These are phyloP conservation scores for Cercospora canescens DNA, from an alignment of 2,329 filamentous ascomycete genomes.

Conservation along the genomic window DNA sequence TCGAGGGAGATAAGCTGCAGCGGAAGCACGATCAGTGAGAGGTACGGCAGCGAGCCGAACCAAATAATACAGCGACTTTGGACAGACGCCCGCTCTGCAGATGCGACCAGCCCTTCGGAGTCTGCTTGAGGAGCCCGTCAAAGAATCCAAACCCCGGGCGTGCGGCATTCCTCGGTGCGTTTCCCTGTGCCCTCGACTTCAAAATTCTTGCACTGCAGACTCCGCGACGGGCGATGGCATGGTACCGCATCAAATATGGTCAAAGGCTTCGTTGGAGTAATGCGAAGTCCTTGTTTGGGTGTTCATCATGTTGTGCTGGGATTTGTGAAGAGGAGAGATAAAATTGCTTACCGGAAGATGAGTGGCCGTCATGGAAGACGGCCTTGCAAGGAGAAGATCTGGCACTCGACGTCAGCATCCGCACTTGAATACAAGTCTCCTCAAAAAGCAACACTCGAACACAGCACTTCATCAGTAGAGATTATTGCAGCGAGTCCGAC, in stretches of 20 bases:
- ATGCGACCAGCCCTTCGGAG: neutral
- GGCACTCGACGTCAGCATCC: neutral
- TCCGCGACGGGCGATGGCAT: too few relatives aligned
- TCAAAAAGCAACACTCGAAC: neutral
- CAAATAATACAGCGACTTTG: neutral
- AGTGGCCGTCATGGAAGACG: too few relatives aligned
- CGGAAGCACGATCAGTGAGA: neutral
- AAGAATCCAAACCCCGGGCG: neutral
- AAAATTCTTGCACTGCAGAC: too few relatives aligned
- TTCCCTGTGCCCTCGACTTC: too few relatives aligned
- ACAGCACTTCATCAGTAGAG: neutral
- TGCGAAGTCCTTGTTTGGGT: too few relatives aligned
- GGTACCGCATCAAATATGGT: too few relatives aligned
- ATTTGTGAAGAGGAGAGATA: too few relatives aligned
- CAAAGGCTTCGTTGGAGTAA: too few relatives aligned
- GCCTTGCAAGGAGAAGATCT: neutral
- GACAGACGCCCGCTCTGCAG: neutral
- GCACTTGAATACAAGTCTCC: neutral
- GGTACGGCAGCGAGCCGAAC: neutral
- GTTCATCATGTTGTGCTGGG: too few relatives aligned
- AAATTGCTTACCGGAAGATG: too few relatives aligned
- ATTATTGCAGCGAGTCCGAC: neutral
- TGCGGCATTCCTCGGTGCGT: too few relatives aligned
- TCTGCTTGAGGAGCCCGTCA: neutral
- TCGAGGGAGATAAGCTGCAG: neutral